Conservation (phyloP, 257 asterid species). For the Echites panduratus region DNA sequence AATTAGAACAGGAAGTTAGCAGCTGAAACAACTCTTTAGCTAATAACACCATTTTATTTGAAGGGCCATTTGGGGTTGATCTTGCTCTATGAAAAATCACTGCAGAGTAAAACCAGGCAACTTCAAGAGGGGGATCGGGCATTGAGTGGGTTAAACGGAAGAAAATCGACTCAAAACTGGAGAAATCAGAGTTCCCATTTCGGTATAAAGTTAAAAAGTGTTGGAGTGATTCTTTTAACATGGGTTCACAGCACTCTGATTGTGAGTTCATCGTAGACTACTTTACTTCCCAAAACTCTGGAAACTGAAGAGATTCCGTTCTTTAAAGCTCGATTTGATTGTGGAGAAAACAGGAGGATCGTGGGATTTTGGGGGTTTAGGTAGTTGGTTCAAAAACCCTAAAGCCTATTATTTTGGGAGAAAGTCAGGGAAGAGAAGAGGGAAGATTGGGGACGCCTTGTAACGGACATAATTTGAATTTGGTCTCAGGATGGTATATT, state of each 20-base stretch:
- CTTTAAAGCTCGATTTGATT: not conserved
- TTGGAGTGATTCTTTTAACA: conserved; percentile 65
- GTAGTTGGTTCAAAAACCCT: conserved; percentile 19
- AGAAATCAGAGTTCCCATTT: conserved; percentile 55
- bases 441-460: conserved; percentile 13
- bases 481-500: not conserved
- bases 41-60: conserved; percentile 25
- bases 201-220: conserved; percentile 52
- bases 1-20: conserved; percentile 46
- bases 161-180: conserved; percentile 67
- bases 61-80: conserved; percentile 25
- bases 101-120: conserved; percentile 86
- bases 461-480: conserved; percentile 32
- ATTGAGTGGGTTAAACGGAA: conserved; percentile 65
- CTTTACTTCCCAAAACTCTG: not conserved
- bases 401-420: not conserved
- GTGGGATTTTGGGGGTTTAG: conserved; percentile 16
- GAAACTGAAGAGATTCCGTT: not conserved
- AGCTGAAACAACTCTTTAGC: conserved; percentile 66
- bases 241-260: conserved; percentile 31
- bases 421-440: conserved; percentile 5
- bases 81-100: conserved; percentile 53
- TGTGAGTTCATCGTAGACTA: conserved; percentile 33
- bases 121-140: conserved; percentile 86
- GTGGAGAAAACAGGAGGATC: not conserved